A percentile compares a stretch with the other conserved stretches of the same genome.
These are phyloP conservation scores for Setomelanomma holmii DNA, from an alignment of 2,329 filamentous ascomycete genomes.

Conservation along the genomic window DNA sequence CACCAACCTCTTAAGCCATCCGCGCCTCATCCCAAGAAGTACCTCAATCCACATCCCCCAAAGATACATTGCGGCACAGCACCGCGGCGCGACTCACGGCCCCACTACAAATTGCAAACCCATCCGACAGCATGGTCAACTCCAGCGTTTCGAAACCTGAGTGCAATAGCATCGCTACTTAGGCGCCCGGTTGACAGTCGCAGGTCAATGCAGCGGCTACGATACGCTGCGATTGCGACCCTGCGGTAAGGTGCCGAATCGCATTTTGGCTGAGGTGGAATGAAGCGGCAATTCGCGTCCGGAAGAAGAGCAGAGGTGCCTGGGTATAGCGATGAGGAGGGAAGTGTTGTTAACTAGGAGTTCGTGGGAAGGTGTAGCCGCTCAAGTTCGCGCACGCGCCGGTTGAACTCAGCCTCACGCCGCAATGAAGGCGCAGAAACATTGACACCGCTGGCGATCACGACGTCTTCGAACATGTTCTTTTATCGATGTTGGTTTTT, in stretches of 20 bases:
- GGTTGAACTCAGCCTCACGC: too few relatives aligned
- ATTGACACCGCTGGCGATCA: too few relatives aligned
- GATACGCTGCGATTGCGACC: neutral
- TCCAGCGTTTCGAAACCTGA: conserved; percentile 4
- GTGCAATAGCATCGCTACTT: conserved; percentile 4
- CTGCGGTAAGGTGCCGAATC: neutral
- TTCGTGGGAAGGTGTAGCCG: too few relatives aligned
- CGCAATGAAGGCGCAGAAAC: too few relatives aligned
- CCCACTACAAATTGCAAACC: neutral
- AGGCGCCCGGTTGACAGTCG: conserved; percentile 4
- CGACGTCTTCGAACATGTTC: too few relatives aligned
- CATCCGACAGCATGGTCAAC: neutral
- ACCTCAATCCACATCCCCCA: neutral
- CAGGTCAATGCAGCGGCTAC: conserved; percentile 4
- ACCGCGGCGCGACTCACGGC: neutral
- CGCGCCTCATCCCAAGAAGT: neutral
- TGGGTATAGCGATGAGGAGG: neutral
- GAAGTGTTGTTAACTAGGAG: too few relatives aligned
- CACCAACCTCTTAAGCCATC: neutral
- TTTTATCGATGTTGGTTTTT: too few relatives aligned
- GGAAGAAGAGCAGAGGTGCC: neutral
- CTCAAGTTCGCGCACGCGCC: too few relatives aligned
- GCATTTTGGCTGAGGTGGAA: neutral
- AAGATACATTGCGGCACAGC: conserved; percentile 15
- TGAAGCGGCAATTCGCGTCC: too few relatives aligned